Conservation (phyloP, 371 early-diverging fungal genomes). For the Chytridium lagenaria region DNA sequence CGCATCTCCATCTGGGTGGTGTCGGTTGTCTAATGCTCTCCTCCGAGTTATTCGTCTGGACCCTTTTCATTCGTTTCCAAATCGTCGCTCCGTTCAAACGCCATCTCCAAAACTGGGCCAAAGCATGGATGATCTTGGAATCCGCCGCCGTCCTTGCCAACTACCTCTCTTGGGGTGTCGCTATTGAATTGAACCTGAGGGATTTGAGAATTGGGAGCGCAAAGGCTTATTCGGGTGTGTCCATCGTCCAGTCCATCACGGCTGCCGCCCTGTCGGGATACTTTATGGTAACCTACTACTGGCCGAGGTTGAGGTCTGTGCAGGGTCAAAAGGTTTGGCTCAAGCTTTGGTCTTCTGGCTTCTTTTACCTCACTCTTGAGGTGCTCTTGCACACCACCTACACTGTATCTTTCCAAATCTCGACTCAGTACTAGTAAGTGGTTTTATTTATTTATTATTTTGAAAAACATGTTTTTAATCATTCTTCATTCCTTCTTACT, state of each 20-base stretch:
- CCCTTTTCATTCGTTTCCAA: conserved; percentile 22
- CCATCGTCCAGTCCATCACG: conserved; percentile 16
- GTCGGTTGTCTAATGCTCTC: conserved; percentile 1
- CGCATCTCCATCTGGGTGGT: conserved; percentile 19
- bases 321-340: background rate
- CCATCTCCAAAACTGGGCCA: background rate
- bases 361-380: conserved; percentile 21
- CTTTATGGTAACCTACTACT: conserved; percentile 21
- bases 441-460: background rate
- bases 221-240: conserved; percentile 16
- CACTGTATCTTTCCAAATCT: conserved; percentile 24
- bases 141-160: background rate
- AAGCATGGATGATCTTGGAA: conserved; percentile 19
- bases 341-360: background rate
- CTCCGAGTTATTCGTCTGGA: conserved; percentile 25
- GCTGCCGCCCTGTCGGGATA: conserved; percentile 18
- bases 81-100: conserved; percentile 22
- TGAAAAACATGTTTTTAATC: too few relatives aligned
- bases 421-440: conserved; percentile 6
- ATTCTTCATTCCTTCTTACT: background rate
- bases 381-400: conserved; percentile 18
- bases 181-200: background rate
- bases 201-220: background rate
- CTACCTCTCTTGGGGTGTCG: conserved; percentile 18
- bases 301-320: conserved; percentile 9